Conservation (phyloP, 805 yeast species). For the Sugiyamaella lignohabitans region DNA sequence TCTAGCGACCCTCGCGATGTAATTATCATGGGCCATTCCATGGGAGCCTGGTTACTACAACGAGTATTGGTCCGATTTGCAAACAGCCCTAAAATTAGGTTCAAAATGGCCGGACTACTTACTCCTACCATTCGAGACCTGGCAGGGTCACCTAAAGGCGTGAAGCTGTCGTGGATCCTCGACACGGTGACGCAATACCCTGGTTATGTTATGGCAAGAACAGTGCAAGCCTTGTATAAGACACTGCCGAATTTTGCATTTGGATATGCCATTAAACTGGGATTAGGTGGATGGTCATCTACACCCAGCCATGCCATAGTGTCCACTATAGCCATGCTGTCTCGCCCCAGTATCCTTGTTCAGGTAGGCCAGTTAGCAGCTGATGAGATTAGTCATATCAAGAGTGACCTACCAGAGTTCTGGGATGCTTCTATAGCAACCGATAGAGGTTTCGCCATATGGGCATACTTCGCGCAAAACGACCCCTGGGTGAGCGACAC, state of each 20-base stretch:
- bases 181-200: conserved; percentile 20
- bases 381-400: conserved; percentile 52
- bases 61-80: conserved; percentile 36
- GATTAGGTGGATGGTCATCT: conserved; percentile 24
- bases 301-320: conserved; percentile 15
- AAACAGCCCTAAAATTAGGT: conserved; percentile 28
- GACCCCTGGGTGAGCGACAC: conserved; percentile 62
- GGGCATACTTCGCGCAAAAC: conserved; percentile 51
- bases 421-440: conserved; percentile 36
- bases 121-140: conserved; percentile 68
- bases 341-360: conserved; percentile 39
- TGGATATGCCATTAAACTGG: conserved; percentile 21
- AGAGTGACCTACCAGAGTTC: conserved; percentile 36
- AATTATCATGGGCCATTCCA: conserved; percentile 59
- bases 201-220: conserved; percentile 12
- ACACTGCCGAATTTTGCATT: conserved; percentile 24
- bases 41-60: conserved; percentile 62
- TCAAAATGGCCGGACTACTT: conserved; percentile 45
- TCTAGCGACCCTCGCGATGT: conserved; percentile 30
- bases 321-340: conserved; percentile 37
- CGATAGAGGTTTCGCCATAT: conserved; percentile 36
- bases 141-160: conserved; percentile 41
- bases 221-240: conserved; percentile 11
- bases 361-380: conserved; percentile 53
- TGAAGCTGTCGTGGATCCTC: conserved; percentile 26